These are phyloP conservation scores for Cerrena zonata DNA, from an alignment of 1,284 basidiomycete species.

Conservation along the genomic window DNA sequence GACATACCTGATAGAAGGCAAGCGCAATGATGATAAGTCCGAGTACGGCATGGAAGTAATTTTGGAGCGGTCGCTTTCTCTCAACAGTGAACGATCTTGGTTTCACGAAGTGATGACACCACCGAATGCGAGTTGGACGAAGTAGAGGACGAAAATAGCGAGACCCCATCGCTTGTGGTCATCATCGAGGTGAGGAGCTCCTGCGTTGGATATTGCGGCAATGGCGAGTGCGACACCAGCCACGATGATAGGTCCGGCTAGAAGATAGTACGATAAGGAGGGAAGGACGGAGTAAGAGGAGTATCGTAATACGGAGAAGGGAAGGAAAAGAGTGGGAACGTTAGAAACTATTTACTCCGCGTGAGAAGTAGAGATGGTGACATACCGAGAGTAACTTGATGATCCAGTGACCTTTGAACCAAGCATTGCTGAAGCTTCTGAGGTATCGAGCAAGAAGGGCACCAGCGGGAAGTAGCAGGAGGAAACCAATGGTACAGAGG, in stretches of 20 bases:
- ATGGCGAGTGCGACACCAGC: conserved; percentile 47
- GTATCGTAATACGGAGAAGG: no score
- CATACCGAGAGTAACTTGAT: conserved; percentile 23
- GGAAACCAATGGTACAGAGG: conserved; percentile 26
- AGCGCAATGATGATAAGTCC: conserved; percentile 47
- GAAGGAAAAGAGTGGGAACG: background rate
- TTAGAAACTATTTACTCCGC: background rate
- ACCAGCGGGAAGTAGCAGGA: conserved; percentile 27
- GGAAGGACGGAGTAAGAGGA: no score
- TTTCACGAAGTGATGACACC: conserved; percentile 52
- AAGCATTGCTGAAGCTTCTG: conserved; percentile 25
- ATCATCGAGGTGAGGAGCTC: conserved; percentile 39
- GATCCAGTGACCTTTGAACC: conserved; percentile 27
- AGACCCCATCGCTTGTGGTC: conserved; percentile 58
- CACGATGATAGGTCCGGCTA: conserved; percentile 43
- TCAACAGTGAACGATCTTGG: conserved; percentile 26
- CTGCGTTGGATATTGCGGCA: conserved; percentile 36
- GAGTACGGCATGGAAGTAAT: conserved; percentile 52
- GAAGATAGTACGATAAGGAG: conserved; percentile 25
- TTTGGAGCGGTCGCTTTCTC: conserved; percentile 44
- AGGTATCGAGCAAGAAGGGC: conserved; percentile 27
- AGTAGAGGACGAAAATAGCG: conserved; percentile 54
- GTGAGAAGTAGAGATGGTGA: conserved; percentile 4
- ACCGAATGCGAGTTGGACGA: conserved; percentile 53
- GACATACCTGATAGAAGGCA: conserved; percentile 48